These are phyloP conservation scores for Cyclotella atomus DNA, from an alignment of 108 stramenopile genomes.

Conservation along the genomic window DNA sequence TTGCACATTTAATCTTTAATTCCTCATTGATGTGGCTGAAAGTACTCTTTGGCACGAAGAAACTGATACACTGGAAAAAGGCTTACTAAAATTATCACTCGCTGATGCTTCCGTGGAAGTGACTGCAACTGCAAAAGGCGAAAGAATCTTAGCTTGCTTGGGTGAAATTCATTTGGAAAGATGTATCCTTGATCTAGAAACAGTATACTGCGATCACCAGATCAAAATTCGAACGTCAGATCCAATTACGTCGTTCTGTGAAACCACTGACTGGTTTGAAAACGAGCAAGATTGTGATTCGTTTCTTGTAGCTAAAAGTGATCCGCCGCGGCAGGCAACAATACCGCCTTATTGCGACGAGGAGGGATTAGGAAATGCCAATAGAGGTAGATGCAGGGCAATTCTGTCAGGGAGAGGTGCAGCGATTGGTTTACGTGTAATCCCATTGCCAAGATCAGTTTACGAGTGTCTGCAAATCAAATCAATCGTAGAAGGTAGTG, in stretches of 20 bases:
- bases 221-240: conserved; percentile 82
- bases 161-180: conserved; percentile 91
- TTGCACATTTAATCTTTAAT: neutral
- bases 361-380: conserved; percentile 71
- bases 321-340: conserved; percentile 68
- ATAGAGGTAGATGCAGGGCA: conserved; percentile 68
- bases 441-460: conserved; percentile 65
- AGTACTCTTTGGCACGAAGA: conserved; percentile 30
- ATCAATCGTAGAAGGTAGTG: conserved; percentile 47
- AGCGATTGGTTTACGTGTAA: conserved; percentile 71
- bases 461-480: conserved; percentile 51
- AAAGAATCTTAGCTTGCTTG: conserved; percentile 79
- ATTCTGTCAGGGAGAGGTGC: conserved; percentile 73
- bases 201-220: conserved; percentile 66
- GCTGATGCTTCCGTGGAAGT: conserved; percentile 89
- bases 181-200: conserved; percentile 81
- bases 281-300: conserved; percentile 66
- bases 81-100: conserved; percentile 72
- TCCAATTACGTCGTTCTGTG: conserved; percentile 87
- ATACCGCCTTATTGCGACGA: conserved; percentile 91
- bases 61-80: conserved; percentile 70
- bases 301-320: conserved; percentile 46
- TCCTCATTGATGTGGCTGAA: too few relatives aligned
- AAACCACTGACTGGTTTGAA: conserved; percentile 86
- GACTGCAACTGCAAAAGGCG: conserved; percentile 84